Evolutionary conservation across 306 rosid genomes (phyloP), one percentile per base, ranked within the genome.

Genomic region (Dryas octopetala): DNA sequence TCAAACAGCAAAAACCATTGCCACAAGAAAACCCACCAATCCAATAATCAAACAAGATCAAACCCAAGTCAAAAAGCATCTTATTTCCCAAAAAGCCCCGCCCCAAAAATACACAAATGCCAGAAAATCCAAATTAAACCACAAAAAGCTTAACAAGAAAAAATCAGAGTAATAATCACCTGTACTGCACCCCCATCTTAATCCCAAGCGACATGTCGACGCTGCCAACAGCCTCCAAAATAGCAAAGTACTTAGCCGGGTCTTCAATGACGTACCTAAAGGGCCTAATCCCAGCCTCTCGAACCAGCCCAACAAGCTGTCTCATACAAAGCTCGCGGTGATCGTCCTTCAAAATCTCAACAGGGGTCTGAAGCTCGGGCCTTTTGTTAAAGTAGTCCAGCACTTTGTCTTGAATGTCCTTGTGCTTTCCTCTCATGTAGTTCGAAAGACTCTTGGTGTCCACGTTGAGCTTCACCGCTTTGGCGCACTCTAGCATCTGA

Each of bases 171-270:
- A 41, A 32, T 6, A 57, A 46, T 72, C 73, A 94, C 98, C 98
- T 95, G 74, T 78, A 95, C 68, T 95, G 98, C 45, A 95, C 98
- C 9, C 98, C 98, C 91, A 86, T 83, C 80, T 95, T 95, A 73
- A 95, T 95, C 52, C 83, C 98, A 1, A 95, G 93, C 1, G 98
- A 95, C 88, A 95, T 87, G 73, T 95, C 98, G 47, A 95, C 80
- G 58, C 92, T 40, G 0, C 98, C 98, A 66, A 85, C 97, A 15
- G 98, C 96, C 78, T 95, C 97, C 71, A 83, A 28, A 11, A 95
- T 74, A 10, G 98, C 91, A 16, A 95, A 91, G 28, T 91, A 91
- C 85, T 83, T 83, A 0, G 85, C 71, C 28, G 98, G 98, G 9
- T 95, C 97, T 5, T 90, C 74, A 11, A 40, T 11, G 0, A 95